Base-by-base conservation (phyloP, 176 grass and related monocot species). In the Poa annua region DNA sequence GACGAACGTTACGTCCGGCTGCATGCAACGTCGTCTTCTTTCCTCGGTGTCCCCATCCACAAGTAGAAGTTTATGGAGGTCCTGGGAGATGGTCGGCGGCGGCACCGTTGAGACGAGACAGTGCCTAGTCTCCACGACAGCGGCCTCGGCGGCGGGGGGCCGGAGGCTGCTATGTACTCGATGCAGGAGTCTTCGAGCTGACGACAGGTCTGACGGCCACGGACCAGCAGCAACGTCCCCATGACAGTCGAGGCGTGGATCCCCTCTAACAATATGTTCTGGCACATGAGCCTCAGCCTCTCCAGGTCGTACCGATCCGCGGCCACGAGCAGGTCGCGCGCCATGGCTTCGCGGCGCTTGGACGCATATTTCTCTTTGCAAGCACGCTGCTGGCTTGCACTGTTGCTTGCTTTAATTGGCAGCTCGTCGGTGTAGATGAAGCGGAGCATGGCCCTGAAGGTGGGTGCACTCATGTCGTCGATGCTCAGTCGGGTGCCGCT, bases 381-480 rank as follows among this genome's bases (percentile, higher is more conserved):
- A 9, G 60, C 60, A 29, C 25, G 25, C 25, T 25, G 25, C 25
- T 10, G 25, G 24, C 11, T 15, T 3, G 24, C 7, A 14, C 24
- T 24, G 24, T 22, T 42, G 35, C 10, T 42, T 21, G 19, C 19
- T 22, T 69, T 45, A 1, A 70, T 70, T 38, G 38, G 67, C 2
- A 71, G 11, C 39, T 71, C 39, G 38, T 71, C 67, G n/a, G 67
- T 45, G n/a, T 71, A 71, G 67, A 71, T 71, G n/a, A 71, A 71
- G 11, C 67, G 67, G n/a, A 71, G 67, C 67, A 71, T 71, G 20
- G 67, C 67, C 67, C 38, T 71, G n/a, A 71, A 71, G 2, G 67
- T 71, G 39, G 67, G 45, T 3, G 21, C 39, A 14, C 11, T 15
- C 39, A 71, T 44, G 5, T 71, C n/a, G 0, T 47, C 11, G 38